phyloP scores from a whole-genome alignment of 495 filamentous ascomycete genomes.

The Lepraria neglecta region DNA sequence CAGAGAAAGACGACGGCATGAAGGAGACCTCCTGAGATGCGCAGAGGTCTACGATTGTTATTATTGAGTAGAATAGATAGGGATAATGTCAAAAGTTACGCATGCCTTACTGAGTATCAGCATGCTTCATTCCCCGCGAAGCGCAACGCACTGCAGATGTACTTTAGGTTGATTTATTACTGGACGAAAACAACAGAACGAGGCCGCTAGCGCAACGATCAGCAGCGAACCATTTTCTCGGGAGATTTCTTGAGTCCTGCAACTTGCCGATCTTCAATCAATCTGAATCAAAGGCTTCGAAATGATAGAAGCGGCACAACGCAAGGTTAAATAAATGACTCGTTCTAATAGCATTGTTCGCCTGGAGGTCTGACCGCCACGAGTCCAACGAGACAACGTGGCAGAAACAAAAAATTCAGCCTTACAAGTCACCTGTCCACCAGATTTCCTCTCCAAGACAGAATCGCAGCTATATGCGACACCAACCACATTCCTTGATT shows the following conservation, averaged over 20 bases:
- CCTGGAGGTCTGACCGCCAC: not conserved
- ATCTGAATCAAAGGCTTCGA: not conserved
- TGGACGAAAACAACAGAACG: not conserved
- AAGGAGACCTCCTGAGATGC: too few relatives aligned
- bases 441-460: too few relatives aligned
- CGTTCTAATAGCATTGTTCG: slow-evolving; percentile 1
- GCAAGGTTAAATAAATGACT: slow-evolving; percentile 10
- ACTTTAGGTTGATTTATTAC: not conserved
- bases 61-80: too few relatives aligned
- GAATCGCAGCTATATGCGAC: not conserved
- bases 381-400: not conserved
- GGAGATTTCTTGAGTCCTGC: not conserved
- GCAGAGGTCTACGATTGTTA: too few relatives aligned
- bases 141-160: not conserved
- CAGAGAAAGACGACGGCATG: not conserved
- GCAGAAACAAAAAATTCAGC: slow-evolving; percentile 5
- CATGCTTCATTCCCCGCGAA: too few relatives aligned
- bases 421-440: not conserved
- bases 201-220: not conserved
- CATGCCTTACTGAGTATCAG: too few relatives aligned
- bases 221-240: not conserved
- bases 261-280: not conserved
- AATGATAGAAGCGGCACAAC: slow-evolving; percentile 9
- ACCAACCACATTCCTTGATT: not conserved
- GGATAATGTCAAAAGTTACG: too few relatives aligned